phyloP scores from a whole-genome alignment of 2,329 filamentous ascomycete genomes.

The Fusarium avenaceum region DNA sequence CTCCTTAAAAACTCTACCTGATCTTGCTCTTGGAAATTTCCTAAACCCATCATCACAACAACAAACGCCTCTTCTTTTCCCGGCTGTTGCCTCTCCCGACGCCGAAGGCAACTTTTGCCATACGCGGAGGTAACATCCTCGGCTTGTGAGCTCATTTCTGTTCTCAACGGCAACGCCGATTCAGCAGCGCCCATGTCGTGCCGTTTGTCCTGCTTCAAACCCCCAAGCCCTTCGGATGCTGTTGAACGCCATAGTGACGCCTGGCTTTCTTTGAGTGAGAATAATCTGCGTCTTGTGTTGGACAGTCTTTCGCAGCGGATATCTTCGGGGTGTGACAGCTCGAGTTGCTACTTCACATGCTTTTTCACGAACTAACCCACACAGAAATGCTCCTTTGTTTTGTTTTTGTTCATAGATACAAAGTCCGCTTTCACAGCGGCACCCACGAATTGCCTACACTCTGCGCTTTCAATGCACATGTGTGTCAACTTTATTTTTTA shows the following conservation, averaged over 20 bases:
- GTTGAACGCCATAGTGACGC: conserved; percentile 28
- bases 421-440: conserved; percentile 44
- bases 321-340: conserved; percentile 14
- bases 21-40: conserved; percentile 9
- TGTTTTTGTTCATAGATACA: background rate
- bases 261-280: conserved; percentile 3
- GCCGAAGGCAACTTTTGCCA: conserved; percentile 27
- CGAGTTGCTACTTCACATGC: conserved; percentile 29
- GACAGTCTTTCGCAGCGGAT: conserved; percentile 11
- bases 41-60: conserved; percentile 14
- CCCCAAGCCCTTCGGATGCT: conserved; percentile 15
- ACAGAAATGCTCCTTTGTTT: background rate
- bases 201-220: conserved; percentile 10
- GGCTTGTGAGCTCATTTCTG: background rate
- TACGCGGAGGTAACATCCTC: conserved; percentile 12
- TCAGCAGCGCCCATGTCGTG: conserved; percentile 16
- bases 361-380: conserved; percentile 7
- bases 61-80: conserved; percentile 17
- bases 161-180: conserved; percentile 26
- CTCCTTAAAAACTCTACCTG: conserved; percentile 37
- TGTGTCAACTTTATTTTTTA: conserved; percentile 69
- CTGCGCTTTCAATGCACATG: conserved; percentile 69
- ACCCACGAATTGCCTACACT: conserved; percentile 74
- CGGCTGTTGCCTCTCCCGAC: conserved; percentile 15
- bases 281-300: conserved; percentile 6